Base-by-base conservation (phyloP, 164 flowering plant genomes). In the Magnolia kwangsiensis region DNA sequence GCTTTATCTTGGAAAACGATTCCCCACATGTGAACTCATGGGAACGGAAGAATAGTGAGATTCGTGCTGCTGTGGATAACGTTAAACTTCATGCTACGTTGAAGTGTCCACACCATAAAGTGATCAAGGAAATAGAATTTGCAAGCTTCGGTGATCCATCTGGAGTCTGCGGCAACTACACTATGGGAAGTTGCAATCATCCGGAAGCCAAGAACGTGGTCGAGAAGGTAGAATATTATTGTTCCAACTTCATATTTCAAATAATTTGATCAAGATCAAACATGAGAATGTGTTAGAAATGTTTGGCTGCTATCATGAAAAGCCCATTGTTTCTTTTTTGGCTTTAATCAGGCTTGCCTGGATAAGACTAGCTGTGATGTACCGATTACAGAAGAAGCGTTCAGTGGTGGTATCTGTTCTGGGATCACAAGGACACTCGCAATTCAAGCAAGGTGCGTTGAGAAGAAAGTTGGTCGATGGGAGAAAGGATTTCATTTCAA, bases 61-160 rank as follows among this genome's bases (percentile, higher is more conserved):
- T 93, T 50, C 72, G 50, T 19, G 71, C 90, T 0, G 82, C 78
- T 10, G 83, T 63, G 9, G 88, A 86, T 21, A 84, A 80, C 6
- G 27, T 72, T 5, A 80, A 84, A 8, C 79, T 87, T 21, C 79
- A 78, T 51, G 89, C 90, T 24, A 72, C 73, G 7, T 75, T 93
- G 50, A 82, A 76, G 37, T 95, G 99, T 65, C 88, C 94, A 18
- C 77, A 82, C 69, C 49, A 81, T 65, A 89, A 91, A 68, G 80
- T 83, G 51, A 85, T 95, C 9, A 58, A 31, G 7, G 51, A 55
- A 0, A 84, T 95, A 2, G 88, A 94, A 1, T 94, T 92, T 65
- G 97, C 95, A 1, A 88, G 94, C 86, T 96, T 81, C 50, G 98
- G 98, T 3, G 71, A 89, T 69, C 89, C 96, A 50, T 0, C 11